Evolutionary conservation across 2,329 filamentous ascomycete species (phyloP).

Genomic region (Tolypocladium tropicale): DNA sequence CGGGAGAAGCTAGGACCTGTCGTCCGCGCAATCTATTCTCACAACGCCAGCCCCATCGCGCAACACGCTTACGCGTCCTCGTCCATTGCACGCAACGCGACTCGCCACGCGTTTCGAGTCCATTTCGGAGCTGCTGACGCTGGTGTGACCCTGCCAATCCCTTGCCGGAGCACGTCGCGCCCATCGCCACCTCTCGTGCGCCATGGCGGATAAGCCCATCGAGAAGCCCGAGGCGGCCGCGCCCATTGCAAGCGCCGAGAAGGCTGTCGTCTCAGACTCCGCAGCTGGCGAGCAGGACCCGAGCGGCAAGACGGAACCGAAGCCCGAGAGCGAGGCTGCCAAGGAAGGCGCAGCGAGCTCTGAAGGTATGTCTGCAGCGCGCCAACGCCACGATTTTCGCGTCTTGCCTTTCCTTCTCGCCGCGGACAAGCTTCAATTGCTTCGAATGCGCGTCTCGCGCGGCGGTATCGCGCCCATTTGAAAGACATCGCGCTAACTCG

Average conservation of each 20-base stretch:
- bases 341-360: slow-evolving; percentile 18
- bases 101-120: slow-evolving; percentile 15
- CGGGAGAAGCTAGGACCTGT: slow-evolving; percentile 18
- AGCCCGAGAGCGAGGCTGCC: slow-evolving; percentile 11
- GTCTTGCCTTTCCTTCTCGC: not conserved
- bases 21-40: slow-evolving; percentile 22
- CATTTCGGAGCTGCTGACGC: slow-evolving; percentile 3
- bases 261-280: slow-evolving; percentile 13
- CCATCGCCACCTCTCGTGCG: slow-evolving; percentile 11
- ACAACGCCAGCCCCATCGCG: slow-evolving; percentile 17
- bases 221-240: slow-evolving; percentile 25
- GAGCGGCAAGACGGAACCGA: slow-evolving; percentile 11
- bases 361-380: slow-evolving; percentile 18
- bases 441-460: not conserved
- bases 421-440: not conserved
- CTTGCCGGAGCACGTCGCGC: slow-evolving; percentile 2
- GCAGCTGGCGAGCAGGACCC: slow-evolving; percentile 12
- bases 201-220: slow-evolving; percentile 28
- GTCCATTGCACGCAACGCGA: slow-evolving; percentile 10
- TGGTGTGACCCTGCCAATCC: slow-evolving; percentile 2
- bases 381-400: not conserved
- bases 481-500: slow-evolving; percentile 16
- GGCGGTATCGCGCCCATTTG: not conserved
- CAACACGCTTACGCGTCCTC: slow-evolving; percentile 10
- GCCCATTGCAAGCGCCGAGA: slow-evolving; percentile 19